Conservation (phyloP, 2,329 filamentous ascomycete genomes). For the Pseudofabraea citricarpa region DNA sequence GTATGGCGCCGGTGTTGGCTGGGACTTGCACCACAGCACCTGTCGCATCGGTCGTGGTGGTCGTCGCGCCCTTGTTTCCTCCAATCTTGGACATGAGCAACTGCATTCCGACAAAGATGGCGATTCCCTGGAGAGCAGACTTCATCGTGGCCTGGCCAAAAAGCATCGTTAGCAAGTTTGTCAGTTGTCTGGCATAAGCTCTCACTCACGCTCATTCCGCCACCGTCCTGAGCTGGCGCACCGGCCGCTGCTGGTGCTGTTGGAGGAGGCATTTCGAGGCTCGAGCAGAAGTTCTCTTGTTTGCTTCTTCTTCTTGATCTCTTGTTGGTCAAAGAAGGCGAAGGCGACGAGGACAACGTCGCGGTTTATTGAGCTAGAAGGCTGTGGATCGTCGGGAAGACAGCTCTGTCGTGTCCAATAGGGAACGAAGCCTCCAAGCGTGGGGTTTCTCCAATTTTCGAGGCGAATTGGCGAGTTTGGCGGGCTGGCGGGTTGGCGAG, state of each 20-base stretch:
- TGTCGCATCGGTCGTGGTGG: slow-evolving; percentile 44
- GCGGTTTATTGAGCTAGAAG: background rate
- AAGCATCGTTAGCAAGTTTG: slow-evolving; percentile 9
- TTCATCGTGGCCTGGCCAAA: slow-evolving; percentile 25
- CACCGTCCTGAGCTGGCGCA: slow-evolving; percentile 21
- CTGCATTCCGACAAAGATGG: slow-evolving; percentile 55
- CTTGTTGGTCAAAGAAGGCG: no score
- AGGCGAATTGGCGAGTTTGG: no score
- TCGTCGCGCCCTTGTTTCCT: slow-evolving; percentile 34
- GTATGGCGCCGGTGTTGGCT: slow-evolving; percentile 51
- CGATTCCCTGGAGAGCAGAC: slow-evolving; percentile 42
- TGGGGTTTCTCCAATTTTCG: background rate
- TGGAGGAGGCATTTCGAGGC: slow-evolving; percentile 26
- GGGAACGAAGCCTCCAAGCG: background rate
- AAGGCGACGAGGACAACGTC: slow-evolving; percentile 11
- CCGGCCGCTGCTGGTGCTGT: slow-evolving; percentile 24
- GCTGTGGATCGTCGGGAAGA: background rate
- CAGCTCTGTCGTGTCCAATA: no score
- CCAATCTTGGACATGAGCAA: slow-evolving; percentile 49
- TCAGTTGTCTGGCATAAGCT: background rate
- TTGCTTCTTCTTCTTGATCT: no score
- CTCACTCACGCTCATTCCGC: slow-evolving; percentile 26
- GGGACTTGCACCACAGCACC: slow-evolving; percentile 50
- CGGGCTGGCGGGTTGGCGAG: no score
- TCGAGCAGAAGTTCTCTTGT: no score